phyloP scores from a whole-genome alignment of 1,284 basidiomycete species.

The Heterobasidion occidentale region DNA sequence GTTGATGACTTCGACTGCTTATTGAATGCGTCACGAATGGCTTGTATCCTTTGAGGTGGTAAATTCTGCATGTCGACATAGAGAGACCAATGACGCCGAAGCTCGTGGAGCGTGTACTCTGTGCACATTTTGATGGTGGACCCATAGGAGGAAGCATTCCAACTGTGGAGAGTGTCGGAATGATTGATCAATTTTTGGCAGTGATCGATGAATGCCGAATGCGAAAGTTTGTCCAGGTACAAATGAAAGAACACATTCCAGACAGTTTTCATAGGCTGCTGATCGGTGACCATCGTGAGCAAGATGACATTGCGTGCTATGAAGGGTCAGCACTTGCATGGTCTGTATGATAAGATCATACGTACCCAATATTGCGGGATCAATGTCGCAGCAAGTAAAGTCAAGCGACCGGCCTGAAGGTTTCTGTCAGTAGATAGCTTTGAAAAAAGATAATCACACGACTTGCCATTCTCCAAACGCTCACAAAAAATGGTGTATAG shows the following conservation, averaged over 20 bases:
- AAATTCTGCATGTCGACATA: slow-evolving; percentile 22
- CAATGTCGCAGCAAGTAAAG: slow-evolving; percentile 53
- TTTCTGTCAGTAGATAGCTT: not conserved
- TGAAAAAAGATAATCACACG: not conserved
- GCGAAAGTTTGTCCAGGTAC: slow-evolving; percentile 34
- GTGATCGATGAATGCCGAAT: slow-evolving; percentile 31
- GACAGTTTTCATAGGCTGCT: slow-evolving; percentile 14
- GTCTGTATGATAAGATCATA: not conserved
- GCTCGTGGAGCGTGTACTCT: slow-evolving; percentile 30
- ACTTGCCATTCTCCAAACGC: not conserved
- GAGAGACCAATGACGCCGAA: slow-evolving; percentile 34
- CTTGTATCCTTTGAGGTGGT: slow-evolving; percentile 6
- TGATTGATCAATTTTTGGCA: slow-evolving; percentile 33
- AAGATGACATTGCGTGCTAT: slow-evolving; percentile 36
- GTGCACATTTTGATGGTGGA: slow-evolving; percentile 28
- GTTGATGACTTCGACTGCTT: not conserved
- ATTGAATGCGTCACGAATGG: not conserved
- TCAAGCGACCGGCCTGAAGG: slow-evolving; percentile 35
- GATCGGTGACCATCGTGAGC: slow-evolving; percentile 27
- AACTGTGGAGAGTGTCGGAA: slow-evolving; percentile 28
- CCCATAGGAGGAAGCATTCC: slow-evolving; percentile 35
- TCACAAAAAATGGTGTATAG: slow-evolving; percentile 36
- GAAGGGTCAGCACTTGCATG: not conserved
- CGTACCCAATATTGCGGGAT: slow-evolving; percentile 48
- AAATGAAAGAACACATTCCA: slow-evolving; percentile 59